phyloP scores from a whole-genome alignment of 495 filamentous ascomycete species.

The Staphylotrichum tortipilum region DNA sequence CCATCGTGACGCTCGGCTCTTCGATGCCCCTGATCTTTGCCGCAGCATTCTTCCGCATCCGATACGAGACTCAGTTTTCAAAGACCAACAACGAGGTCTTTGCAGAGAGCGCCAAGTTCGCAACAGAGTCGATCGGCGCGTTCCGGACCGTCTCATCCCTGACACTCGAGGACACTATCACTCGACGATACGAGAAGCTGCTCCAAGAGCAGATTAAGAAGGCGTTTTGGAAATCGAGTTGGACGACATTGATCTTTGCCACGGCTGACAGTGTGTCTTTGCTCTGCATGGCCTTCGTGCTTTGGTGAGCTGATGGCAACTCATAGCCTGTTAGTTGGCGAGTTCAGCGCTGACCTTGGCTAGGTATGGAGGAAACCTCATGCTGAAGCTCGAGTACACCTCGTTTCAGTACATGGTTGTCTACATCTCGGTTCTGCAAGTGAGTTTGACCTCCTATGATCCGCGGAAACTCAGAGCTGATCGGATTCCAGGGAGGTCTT shows the following conservation, averaged over 20 bases:
- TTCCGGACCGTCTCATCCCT: constrained; percentile 49
- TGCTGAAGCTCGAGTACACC: constrained; percentile 33
- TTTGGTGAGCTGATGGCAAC: constrained; percentile 40
- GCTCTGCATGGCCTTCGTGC: constrained; percentile 47
- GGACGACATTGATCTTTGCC: constrained; percentile 43
- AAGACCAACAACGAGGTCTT: constrained; percentile 44
- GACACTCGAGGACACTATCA: constrained; percentile 46
- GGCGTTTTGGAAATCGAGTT: constrained; percentile 44
- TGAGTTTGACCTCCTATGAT: constrained; percentile 18
- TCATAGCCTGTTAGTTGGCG: not conserved
- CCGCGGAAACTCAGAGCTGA: too few species aligned
- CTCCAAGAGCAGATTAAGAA: constrained; percentile 43
- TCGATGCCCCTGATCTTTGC: constrained; percentile 43
- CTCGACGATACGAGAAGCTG: constrained; percentile 38
- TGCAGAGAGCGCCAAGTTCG: constrained; percentile 47
- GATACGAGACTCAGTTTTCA: constrained; percentile 47
- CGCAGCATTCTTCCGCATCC: constrained; percentile 44
- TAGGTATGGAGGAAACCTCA: constrained; percentile 37
- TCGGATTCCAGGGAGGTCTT: constrained; percentile 25
- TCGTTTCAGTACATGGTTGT: constrained; percentile 44
- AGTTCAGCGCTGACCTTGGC: not conserved
- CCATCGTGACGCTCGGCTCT: constrained; percentile 40
- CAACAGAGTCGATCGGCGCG: constrained; percentile 47
- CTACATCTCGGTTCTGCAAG: constrained; percentile 40
- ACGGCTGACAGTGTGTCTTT: constrained; percentile 42